Percentiles rank a stretch among this genome's conserved stretches.
These are phyloP conservation scores for Cladobotryum mycophilum DNA, from an alignment of 2,329 filamentous ascomycete genomes.

Conservation along the genomic window DNA sequence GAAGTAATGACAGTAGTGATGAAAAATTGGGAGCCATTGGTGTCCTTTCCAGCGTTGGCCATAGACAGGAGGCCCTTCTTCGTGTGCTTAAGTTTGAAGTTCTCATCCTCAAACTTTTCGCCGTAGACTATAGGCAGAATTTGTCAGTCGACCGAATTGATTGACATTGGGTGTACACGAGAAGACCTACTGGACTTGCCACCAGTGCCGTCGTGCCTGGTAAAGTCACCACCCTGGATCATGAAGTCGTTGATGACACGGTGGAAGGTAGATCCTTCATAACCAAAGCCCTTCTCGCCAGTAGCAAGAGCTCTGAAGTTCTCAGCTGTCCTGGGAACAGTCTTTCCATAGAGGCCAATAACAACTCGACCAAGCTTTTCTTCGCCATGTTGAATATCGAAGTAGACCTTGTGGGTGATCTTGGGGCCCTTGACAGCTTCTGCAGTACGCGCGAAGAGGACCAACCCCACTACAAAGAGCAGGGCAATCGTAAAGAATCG, in stretches of 20 bases:
- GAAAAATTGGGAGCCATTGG: slow-evolving; percentile 87
- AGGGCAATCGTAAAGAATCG: slow-evolving; percentile 66
- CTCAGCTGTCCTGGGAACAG: slow-evolving; percentile 67
- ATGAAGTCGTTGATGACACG: slow-evolving; percentile 87
- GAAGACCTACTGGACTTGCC: slow-evolving; percentile 69
- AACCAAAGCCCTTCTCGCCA: slow-evolving; percentile 81
- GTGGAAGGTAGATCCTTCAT: slow-evolving; percentile 77
- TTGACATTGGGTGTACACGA: not conserved
- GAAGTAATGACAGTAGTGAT: slow-evolving; percentile 77
- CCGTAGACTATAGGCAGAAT: slow-evolving; percentile 58
- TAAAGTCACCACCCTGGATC: slow-evolving; percentile 90
- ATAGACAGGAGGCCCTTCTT: slow-evolving; percentile 79
- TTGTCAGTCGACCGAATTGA: slow-evolving; percentile 14
- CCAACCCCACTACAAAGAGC: slow-evolving; percentile 66
- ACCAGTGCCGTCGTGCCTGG: slow-evolving; percentile 72
- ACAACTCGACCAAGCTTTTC: slow-evolving; percentile 68
- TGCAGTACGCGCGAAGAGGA: slow-evolving; percentile 69
- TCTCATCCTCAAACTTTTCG: slow-evolving; percentile 78
- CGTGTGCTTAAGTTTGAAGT: slow-evolving; percentile 92
- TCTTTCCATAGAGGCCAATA: slow-evolving; percentile 82
- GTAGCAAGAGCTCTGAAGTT: slow-evolving; percentile 78
- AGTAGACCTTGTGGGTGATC: slow-evolving; percentile 93
- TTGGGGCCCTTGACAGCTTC: slow-evolving; percentile 80
- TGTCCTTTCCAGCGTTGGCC: slow-evolving; percentile 80
- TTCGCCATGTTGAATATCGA: slow-evolving; percentile 74